phyloP scores from a whole-genome alignment of 106 monocot species.

The Ottelia alismoides region DNA sequence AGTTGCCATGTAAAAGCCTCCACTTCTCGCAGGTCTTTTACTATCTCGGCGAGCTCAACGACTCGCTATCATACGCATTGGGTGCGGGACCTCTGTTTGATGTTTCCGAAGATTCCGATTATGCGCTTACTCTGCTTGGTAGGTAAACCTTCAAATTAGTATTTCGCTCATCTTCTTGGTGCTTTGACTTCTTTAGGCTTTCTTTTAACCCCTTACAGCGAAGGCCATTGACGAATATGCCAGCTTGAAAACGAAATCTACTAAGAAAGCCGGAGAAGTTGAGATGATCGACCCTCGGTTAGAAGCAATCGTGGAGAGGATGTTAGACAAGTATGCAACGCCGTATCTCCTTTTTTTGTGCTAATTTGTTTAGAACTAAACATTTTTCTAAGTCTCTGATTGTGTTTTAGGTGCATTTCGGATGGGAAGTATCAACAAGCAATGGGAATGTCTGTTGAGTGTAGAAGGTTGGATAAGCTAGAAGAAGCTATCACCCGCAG shows the following conservation, averaged over 20 bases:
- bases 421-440: slow-evolving; percentile 98
- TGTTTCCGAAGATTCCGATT: slow-evolving; percentile 90
- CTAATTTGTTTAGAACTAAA: too few species aligned
- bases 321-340: slow-evolving; percentile 87
- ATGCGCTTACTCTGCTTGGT: slow-evolving; percentile 82
- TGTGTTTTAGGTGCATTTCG: slow-evolving; percentile 62
- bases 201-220: slow-evolving; percentile 25
- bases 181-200: slow-evolving; percentile 1
- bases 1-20: too few species aligned
- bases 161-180: too few species aligned
- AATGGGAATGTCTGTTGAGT: slow-evolving; percentile 98
- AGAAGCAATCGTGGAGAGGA: slow-evolving; percentile 92
- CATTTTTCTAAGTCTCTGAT: background rate
- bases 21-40: slow-evolving; percentile 88
- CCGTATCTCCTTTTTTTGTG: too few species aligned
- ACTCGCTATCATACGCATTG: slow-evolving; percentile 89
- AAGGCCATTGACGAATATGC: slow-evolving; percentile 97
- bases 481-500: slow-evolving; percentile 78
- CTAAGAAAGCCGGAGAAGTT: slow-evolving; percentile 33
- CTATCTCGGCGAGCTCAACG: slow-evolving; percentile 93
- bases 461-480: slow-evolving; percentile 90
- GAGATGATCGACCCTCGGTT: slow-evolving; percentile 63
- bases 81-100: slow-evolving; percentile 96
- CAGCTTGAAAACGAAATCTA: slow-evolving; percentile 47
- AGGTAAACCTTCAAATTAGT: too few species aligned